These are phyloP conservation scores for Suillus fuscotomentosus DNA, from an alignment of 768 basidiomycete species.

Conservation along the genomic window DNA sequence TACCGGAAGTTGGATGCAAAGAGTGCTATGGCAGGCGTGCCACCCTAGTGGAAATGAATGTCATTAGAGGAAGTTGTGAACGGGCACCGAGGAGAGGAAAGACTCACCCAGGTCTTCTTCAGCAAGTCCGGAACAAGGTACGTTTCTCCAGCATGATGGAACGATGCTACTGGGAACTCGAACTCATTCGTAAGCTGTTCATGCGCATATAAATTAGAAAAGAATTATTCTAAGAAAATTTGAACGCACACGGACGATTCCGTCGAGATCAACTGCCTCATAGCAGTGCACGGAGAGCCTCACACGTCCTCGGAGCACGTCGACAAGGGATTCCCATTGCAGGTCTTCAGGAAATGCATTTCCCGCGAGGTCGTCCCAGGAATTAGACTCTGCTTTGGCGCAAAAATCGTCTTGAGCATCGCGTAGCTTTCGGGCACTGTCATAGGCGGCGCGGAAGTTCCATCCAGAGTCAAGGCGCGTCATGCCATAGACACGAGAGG, in stretches of 20 bases:
- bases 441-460: constrained; percentile 76
- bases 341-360: constrained; percentile 54
- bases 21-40: constrained; percentile 74
- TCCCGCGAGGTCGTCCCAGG: constrained; percentile 35
- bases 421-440: constrained; percentile 68
- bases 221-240: too few species aligned
- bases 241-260: constrained; percentile 53
- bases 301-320: constrained; percentile 74
- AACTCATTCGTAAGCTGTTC: constrained; percentile 78
- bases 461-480: constrained; percentile 79
- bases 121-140: constrained; percentile 79
- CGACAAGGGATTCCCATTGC: constrained; percentile 77
- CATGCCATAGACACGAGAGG: constrained; percentile 38
- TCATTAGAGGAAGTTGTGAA: too few species aligned
- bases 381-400: constrained; percentile 49
- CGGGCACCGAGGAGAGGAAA: neutral
- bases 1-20: constrained; percentile 57
- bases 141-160: constrained; percentile 81
- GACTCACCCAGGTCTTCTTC: constrained; percentile 60
- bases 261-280: constrained; percentile 70
- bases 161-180: constrained; percentile 72
- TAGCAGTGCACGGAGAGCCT: constrained; percentile 45
- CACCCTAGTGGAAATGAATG: constrained; percentile 38
- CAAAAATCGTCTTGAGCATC: constrained; percentile 73
- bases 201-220: neutral